Conservation (phyloP, 2,329 filamentous ascomycete species). For the Ophiognomonia clavigignenti-juglandacearum region DNA sequence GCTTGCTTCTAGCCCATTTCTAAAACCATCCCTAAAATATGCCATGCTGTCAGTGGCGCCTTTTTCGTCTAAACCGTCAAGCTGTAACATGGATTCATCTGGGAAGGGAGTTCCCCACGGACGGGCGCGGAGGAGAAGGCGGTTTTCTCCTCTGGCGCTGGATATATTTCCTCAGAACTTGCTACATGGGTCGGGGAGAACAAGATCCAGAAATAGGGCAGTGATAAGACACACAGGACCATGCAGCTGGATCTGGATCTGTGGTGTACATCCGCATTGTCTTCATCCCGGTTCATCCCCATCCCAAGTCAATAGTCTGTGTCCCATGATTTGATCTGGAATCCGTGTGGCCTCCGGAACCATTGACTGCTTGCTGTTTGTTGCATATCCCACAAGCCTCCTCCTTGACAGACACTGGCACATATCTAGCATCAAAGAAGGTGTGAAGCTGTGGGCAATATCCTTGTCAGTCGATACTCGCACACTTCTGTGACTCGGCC, state of each 20-base stretch:
- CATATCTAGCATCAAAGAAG: neutral
- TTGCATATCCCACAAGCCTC: neutral
- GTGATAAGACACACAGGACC: neutral
- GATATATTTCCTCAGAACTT: too few species aligned
- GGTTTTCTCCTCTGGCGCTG: neutral
- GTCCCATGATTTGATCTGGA: neutral
- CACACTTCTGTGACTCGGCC: neutral
- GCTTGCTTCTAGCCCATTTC: neutral
- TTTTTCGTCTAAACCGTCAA: neutral
- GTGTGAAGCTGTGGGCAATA: neutral
- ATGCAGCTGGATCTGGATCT: neutral
- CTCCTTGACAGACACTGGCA: neutral
- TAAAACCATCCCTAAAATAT: neutral
- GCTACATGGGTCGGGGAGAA: neutral
- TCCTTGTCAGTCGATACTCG: neutral
- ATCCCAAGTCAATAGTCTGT: slow-evolving; percentile 6
- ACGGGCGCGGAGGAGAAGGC: neutral
- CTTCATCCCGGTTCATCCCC: neutral
- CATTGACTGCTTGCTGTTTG: neutral
- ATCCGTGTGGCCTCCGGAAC: neutral
- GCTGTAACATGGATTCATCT: neutral
- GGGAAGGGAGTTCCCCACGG: neutral
- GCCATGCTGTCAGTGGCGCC: neutral
- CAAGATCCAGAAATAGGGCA: neutral
- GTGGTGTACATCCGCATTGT: neutral